Evolutionary conservation across 2,329 filamentous ascomycete genomes (phyloP), one percentile per base, ranked within the genome.

Genomic region (Daldinia sp.): DNA sequence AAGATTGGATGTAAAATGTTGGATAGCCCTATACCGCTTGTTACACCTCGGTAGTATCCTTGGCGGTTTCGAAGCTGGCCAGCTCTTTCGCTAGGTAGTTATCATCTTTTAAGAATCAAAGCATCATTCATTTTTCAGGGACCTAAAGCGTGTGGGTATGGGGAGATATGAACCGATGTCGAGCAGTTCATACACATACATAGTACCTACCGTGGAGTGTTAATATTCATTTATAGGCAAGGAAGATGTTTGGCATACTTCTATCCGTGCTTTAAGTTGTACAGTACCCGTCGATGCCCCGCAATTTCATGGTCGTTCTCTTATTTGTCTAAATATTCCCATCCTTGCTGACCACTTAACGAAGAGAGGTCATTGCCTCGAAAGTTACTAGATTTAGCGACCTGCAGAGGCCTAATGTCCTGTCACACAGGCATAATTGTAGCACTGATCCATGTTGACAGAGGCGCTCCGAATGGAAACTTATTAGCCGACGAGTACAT

Each of bases 211-310:
- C 35, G 28, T 7, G 20, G 35, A 64, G 28, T 44, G 33, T 12
- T 37, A 61, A 46, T 35, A 65, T 63, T 55, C 35, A 51, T 41
- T 62, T 65, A 58, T 58, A 60, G 64, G 53, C 66, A 65, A 55
- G 69, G 63, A 63, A 67, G 63, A 69, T 71, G 62, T 64, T 63
- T 69, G 44, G 61, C 68, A 70, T 68, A 60, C 57, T 61, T 51
- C 42, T 48, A 63, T 68, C 42, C 54, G 15, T 50, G 57, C 46
- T 65, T 59, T 46, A 23, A n/a, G 61, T 68, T 59, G 57, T 42
- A 55, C 41, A 60, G 20, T 57, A 54, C 54, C 63, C 61, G 57
- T 64, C 44, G 20, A 60, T 56, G 61, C 67, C 69, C 69, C 69
- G 67, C 69, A 65, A 51, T 53, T 60, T 60, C 42, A 60, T 55